Evolutionary conservation across 768 basidiomycete genomes (phyloP).

Genomic region (Termitomyces sp.): DNA sequence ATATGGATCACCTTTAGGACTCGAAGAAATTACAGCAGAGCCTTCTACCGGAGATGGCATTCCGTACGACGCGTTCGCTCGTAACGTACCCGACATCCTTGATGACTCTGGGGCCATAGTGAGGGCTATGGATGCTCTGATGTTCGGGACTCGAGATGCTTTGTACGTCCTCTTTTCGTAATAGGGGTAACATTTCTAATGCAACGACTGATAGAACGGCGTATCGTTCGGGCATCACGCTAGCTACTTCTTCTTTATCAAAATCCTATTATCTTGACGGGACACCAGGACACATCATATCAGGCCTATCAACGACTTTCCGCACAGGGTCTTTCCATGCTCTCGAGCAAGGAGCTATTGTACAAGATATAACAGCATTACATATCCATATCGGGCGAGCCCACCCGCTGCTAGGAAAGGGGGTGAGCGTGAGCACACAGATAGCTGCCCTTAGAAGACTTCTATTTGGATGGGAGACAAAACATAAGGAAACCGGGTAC

Average conservation of each 20-base stretch:
- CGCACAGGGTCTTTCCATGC: constrained; percentile 53
- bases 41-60: constrained; percentile 62
- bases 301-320: constrained; percentile 62
- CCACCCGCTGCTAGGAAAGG: constrained; percentile 28
- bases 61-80: constrained; percentile 52
- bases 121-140: constrained; percentile 66
- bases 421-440: constrained; percentile 61
- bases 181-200: neutral
- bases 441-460: constrained; percentile 61
- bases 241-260: constrained; percentile 48
- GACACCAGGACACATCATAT: constrained; percentile 41
- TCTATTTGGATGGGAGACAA: constrained; percentile 50
- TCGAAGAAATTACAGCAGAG: constrained; percentile 74
- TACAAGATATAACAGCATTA: constrained; percentile 59
- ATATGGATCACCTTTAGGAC: constrained; percentile 67
- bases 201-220: constrained; percentile 45
- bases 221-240: constrained; percentile 63
- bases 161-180: constrained; percentile 45
- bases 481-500: constrained; percentile 42
- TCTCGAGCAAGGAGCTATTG: constrained; percentile 56
- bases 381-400: constrained; percentile 53
- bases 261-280: constrained; percentile 38
- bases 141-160: constrained; percentile 70
- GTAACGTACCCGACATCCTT: constrained; percentile 38
- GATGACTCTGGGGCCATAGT: constrained; percentile 52